Evolutionary conservation across 768 basidiomycete species (phyloP), one percentile per base, ranked within the genome.

Genomic region (Gymnopilus junonius): DNA sequence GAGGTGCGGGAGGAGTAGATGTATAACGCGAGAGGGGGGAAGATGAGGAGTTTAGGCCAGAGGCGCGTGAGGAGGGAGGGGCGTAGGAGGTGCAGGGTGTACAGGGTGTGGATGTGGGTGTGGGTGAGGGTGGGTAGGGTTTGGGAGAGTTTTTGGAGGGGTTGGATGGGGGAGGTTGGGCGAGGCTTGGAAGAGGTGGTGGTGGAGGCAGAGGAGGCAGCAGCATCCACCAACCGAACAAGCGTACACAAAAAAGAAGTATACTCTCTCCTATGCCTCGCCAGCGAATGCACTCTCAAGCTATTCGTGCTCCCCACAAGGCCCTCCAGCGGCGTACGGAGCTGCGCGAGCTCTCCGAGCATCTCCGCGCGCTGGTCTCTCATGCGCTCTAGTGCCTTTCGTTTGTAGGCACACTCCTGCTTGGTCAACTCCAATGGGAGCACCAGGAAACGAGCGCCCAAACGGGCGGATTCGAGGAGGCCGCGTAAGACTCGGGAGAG

Each of bases 11-110:
- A 90, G 5, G 82, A 78, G 67, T 89, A 91, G 12, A 80, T 74
- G 66, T 89, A 85, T 23, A 90, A 69, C 0, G 83, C 68, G 2
- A 92, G 71, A 0, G 94, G 89, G 0, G 96, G 95, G 17, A 93
- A 74, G 34, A 97, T 72, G 23, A 98, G 75, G 8, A 95, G 75
- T 29, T 85, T 87, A 1, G 95, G 95, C 96, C 97, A 98, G 23
- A 91, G 62, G 8, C 88, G 85, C 1, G 87, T 85, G 15, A 93
- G 71, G 4, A 83, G 78, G 2, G 87, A 86, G 0, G 97, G 97
- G 15, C 91, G 86, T 20, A 79, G 74, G 50, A 97, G 85, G 23
- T 72, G 76, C 4, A 70, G 70, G 4, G 69, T 54, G 17, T 62
- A 65, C 43, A 80, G 63, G 29, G 57, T 27, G 15, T 55, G 34